Evolutionary conservation across 345 rosid genomes (phyloP).

Genomic region (Cardiospermum halicacabum): DNA sequence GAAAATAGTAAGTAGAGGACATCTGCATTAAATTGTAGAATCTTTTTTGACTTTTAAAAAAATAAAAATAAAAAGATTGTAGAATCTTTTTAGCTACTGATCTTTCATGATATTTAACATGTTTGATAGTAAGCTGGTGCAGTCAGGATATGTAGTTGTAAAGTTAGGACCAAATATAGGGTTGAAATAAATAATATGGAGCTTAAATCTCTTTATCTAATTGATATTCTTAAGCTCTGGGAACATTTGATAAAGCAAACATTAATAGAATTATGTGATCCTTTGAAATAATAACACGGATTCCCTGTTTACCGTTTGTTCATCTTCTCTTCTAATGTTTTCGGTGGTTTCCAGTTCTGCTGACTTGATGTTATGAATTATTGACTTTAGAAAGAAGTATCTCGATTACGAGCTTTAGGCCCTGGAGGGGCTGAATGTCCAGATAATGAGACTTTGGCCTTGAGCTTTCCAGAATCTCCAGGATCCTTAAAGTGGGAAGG

Average conservation of each 20-base stretch:
- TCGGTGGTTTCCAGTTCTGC: conserved; percentile 2
- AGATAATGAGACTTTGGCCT: conserved; percentile 40
- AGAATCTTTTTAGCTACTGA: too few relatives aligned
- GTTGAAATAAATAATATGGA: not conserved
- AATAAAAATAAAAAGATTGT: too few relatives aligned
- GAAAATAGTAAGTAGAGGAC: not conserved
- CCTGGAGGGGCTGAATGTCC: conserved; percentile 55
- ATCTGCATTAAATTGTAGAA: not conserved
- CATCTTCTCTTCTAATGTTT: not conserved
- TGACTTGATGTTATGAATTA: conserved; percentile 13
- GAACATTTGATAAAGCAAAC: not conserved
- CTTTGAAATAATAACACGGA: not conserved
- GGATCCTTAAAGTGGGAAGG: conserved; percentile 69
- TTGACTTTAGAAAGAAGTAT: conserved; percentile 72
- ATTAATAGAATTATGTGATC: not conserved
- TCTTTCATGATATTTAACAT: too few relatives aligned
- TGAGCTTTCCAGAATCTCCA: conserved; percentile 67
- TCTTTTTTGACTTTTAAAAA: not conserved
- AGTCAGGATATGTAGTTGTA: not conserved
- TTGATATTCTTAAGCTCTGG: not conserved
- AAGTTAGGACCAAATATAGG: not conserved
- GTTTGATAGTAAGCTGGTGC: not conserved
- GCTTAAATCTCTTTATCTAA: not conserved
- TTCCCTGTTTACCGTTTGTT: not conserved
- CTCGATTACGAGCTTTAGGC: conserved; percentile 46